phyloP scores from a whole-genome alignment of 148 eudicot species.

The Spergularia bocconei region DNA sequence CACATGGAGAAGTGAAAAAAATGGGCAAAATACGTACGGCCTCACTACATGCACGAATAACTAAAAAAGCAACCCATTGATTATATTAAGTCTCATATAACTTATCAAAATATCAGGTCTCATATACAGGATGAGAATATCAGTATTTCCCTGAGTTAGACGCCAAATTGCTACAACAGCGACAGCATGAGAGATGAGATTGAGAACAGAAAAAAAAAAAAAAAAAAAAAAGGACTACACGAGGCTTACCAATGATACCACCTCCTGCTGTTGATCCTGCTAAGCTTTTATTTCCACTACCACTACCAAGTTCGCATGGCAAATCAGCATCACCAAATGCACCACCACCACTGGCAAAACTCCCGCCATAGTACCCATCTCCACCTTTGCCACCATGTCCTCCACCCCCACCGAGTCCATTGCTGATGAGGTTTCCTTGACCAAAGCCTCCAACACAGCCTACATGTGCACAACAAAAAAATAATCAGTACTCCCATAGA shows the following conservation, averaged over 20 bases:
- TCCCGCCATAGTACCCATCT: constrained; percentile 66
- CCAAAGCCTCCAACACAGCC: constrained; percentile 84
- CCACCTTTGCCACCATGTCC: constrained; percentile 98
- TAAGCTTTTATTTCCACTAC: constrained; percentile 79
- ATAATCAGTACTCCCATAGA: background rate
- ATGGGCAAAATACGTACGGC: background rate
- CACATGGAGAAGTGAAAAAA: background rate
- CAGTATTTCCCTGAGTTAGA: background rate
- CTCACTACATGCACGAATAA: background rate
- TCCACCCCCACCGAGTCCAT: constrained; percentile 84
- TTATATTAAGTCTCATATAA: background rate
- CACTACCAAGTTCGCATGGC: constrained; percentile 98
- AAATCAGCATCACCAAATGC: constrained; percentile 75
- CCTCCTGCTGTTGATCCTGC: constrained; percentile 83
- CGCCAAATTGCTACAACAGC: background rate
- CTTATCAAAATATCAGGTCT: background rate
- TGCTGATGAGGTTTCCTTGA: constrained; percentile 66
- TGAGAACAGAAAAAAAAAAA: background rate
- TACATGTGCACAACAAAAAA: constrained; percentile 27
- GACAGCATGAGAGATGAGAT: background rate
- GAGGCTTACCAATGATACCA: constrained; percentile 73
- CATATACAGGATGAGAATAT: background rate
- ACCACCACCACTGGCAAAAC: constrained; percentile 57
- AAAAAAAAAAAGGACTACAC: background rate
- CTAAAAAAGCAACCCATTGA: too few relatives aligned